These are phyloP conservation scores for Cucurbita pepo DNA, from an alignment of 306 rosid species.

Conservation along the genomic window DNA sequence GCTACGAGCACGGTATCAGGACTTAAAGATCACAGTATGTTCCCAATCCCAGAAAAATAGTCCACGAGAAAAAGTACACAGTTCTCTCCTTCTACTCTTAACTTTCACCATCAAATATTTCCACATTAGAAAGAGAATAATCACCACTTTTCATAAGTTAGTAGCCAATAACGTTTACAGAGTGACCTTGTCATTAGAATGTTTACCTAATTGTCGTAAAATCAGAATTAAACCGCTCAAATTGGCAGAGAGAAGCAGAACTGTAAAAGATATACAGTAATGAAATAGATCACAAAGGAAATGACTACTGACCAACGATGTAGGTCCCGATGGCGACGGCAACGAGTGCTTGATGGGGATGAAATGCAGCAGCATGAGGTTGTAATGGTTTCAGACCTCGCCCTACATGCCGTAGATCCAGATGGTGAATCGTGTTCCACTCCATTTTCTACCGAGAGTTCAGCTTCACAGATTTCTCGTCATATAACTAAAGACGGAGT, in stretches of 20 bases:
- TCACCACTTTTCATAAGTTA: background rate
- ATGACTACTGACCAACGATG: conserved; percentile 48
- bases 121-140: background rate
- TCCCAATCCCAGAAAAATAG: background rate
- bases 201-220: background rate
- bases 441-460: conserved; percentile 34
- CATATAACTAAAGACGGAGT: background rate
- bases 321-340: conserved; percentile 88
- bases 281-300: background rate
- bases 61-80: background rate
- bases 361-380: conserved; percentile 86
- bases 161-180: background rate
- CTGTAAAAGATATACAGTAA: background rate
- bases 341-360: conserved; percentile 79
- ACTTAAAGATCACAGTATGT: background rate
- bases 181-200: background rate
- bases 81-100: background rate
- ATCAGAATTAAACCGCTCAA: background rate
- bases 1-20: background rate
- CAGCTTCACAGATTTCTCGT: background rate
- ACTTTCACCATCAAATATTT: background rate
- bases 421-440: conserved; percentile 97
- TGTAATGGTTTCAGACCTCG: conserved; percentile 49
- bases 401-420: conserved; percentile 87
- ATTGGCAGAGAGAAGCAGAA: background rate